A percentile compares a stretch with the other conserved stretches of the same genome.
These are phyloP conservation scores for Chrysopogon serrulatus DNA, from an alignment of 176 grass and related monocot genomes.

Conservation along the genomic window DNA sequence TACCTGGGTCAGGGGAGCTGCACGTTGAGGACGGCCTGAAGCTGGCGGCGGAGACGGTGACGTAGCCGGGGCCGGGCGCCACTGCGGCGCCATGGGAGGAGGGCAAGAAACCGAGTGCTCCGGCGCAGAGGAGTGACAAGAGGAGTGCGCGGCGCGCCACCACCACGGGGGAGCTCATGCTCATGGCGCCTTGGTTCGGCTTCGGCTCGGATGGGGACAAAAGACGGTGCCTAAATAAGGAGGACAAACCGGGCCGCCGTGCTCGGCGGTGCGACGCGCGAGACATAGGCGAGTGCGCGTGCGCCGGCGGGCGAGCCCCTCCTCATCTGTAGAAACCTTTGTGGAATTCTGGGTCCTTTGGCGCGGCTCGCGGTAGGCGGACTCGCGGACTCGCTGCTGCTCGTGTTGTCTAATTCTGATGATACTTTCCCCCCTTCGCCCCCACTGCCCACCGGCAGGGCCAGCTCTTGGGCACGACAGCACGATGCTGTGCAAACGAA, in stretches of 20 bases:
- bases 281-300: not conserved
- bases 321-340: not conserved
- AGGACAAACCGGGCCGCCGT: not conserved
- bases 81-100: not conserved
- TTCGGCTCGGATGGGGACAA: not conserved
- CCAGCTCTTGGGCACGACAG: not conserved
- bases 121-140: conserved; percentile 3
- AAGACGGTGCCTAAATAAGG: conserved; percentile 40
- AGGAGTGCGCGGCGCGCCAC: conserved; percentile 1
- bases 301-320: not conserved
- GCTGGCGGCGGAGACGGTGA: conserved; percentile 34
- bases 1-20: conserved; percentile 14
- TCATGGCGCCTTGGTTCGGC: conserved; percentile 15
- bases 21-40: conserved; percentile 12
- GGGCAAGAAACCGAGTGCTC: not conserved
- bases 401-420: not conserved
- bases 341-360: not conserved
- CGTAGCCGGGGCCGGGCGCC: not conserved
- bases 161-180: conserved; percentile 12
- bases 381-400: not conserved
- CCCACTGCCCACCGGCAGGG: not conserved
- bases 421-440: not conserved
- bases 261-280: not conserved
- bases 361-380: not conserved
- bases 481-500: not conserved